phyloP scores from a whole-genome alignment of 331 rosid genomes.

The Stylosanthes scabra region DNA sequence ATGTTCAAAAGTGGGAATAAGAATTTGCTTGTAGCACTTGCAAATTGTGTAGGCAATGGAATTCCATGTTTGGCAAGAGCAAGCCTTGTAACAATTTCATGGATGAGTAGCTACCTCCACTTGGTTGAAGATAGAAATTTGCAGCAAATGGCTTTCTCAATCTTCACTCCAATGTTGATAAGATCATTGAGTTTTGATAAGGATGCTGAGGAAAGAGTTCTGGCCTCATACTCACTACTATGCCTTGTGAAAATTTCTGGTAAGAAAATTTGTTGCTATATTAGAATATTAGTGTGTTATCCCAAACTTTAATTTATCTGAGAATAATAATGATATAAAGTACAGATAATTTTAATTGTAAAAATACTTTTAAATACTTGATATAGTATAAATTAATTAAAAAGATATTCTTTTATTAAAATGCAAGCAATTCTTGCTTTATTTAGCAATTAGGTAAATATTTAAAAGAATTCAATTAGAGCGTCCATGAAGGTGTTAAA shows the following conservation, averaged over 20 bases:
- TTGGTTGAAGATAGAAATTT: conserved; percentile 48
- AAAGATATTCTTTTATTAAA: too few relatives aligned
- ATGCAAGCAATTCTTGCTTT: too few relatives aligned
- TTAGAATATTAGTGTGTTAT: background rate
- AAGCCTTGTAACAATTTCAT: conserved; percentile 64
- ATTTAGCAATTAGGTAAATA: too few relatives aligned
- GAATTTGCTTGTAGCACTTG: conserved; percentile 59
- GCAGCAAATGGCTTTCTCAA: conserved; percentile 49
- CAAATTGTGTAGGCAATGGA: conserved; percentile 55
- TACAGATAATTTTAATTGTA: too few relatives aligned
- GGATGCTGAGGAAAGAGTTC: conserved; percentile 65
- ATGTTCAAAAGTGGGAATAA: conserved; percentile 55
- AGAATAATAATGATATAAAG: too few relatives aligned
- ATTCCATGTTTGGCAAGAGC: conserved; percentile 68
- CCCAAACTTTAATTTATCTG: conserved; percentile 3
- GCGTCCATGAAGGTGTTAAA: too few relatives aligned
- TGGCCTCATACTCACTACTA: conserved; percentile 68
- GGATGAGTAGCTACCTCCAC: conserved; percentile 64
- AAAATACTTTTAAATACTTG: too few relatives aligned
- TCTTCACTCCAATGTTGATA: conserved; percentile 57
- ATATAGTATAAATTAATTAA: too few relatives aligned
- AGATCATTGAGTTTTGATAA: conserved; percentile 53
- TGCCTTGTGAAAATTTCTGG: conserved; percentile 61
- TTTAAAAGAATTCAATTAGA: too few relatives aligned
- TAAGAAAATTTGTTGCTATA: conserved; percentile 29